Base-by-base conservation (phyloP, 192 early-diverging fungal species). In the Coemansia sp. region DNA sequence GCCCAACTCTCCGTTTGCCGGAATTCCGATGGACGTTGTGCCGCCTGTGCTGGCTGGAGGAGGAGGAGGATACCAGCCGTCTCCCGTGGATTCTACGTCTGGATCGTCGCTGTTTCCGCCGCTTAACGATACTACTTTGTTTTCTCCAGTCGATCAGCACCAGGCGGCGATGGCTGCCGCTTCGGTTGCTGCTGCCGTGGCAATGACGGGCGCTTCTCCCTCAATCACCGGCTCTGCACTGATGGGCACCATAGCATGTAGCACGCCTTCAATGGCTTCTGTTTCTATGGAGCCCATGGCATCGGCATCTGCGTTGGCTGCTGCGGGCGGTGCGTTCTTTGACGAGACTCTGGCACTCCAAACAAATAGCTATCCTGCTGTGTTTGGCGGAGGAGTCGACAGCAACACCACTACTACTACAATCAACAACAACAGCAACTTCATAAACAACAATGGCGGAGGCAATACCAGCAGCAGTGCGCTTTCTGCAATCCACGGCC, bases 1-100 rank as follows among this genome's bases (percentile, higher is more conserved):
- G 73, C 79, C 79, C 50, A 81, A 72, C 67, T 76, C 79, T 59
- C 79, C 79, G 25, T 76, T 64, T 46, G 65, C 71, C 41, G 67
- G 74, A 1, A 50, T 81, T 14, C 53, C 70, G 43, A 19, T 75
- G 45, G 77, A 79, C 64, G 59, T 48, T 42, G 59, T 39, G 11
- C 32, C 32, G 12, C 43, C 13, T 2, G 44, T 45, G 44, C 44
- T 45, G 44, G 44, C 2, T 25, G 19, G 11, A 22, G 2, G 3
- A 11, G 51, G 20, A 25, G 22, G 20, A 25, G 51, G 14, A 20
- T 54, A 54, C 22, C 51, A 54, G 5, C 51, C 51, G 2, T 25
- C 51, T 6, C 20, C 51, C 7, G 51, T 12, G 1, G 51, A 54
- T 22, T 19, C 51, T 54, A 9, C 7, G 48, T 17, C 48, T 14